These are phyloP conservation scores for Venturia nashicola DNA, from an alignment of 2,329 filamentous ascomycete genomes.

Conservation along the genomic window DNA sequence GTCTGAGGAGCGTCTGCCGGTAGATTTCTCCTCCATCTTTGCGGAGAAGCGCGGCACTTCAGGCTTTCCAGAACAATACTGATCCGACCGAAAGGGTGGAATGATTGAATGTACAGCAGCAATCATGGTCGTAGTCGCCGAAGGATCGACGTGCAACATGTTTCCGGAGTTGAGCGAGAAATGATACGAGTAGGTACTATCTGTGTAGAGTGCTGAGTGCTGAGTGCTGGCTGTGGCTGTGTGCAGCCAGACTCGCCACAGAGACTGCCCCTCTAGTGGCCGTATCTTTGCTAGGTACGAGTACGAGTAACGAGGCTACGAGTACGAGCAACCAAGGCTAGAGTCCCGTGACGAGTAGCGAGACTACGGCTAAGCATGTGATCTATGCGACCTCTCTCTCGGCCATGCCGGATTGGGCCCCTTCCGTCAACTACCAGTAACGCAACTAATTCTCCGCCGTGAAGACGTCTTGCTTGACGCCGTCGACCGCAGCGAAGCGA, in stretches of 20 bases:
- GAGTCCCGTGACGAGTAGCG: too few relatives aligned
- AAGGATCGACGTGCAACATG: background rate
- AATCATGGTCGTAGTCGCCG: background rate
- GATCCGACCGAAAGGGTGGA: too few relatives aligned
- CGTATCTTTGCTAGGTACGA: too few relatives aligned
- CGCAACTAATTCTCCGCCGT: background rate
- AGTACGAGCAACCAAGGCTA: too few relatives aligned
- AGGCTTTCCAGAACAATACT: background rate
- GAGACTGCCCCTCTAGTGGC: background rate
- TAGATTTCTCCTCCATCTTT: background rate
- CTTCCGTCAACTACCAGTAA: too few relatives aligned
- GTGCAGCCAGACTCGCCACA: background rate
- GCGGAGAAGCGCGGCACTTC: background rate
- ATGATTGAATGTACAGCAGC: background rate
- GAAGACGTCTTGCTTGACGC: background rate
- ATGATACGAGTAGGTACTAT: background rate
- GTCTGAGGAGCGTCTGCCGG: background rate
- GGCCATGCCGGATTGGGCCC: background rate
- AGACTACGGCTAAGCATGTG: background rate
- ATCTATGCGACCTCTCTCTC: background rate
- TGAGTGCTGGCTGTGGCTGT: background rate
- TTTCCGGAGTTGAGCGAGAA: background rate
- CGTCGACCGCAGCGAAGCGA: background rate
- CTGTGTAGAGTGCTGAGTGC: background rate
- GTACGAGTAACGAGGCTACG: too few relatives aligned